Evolutionary conservation across 208 protist genomes (phyloP).

Genomic region (Crithidia sp.): DNA sequence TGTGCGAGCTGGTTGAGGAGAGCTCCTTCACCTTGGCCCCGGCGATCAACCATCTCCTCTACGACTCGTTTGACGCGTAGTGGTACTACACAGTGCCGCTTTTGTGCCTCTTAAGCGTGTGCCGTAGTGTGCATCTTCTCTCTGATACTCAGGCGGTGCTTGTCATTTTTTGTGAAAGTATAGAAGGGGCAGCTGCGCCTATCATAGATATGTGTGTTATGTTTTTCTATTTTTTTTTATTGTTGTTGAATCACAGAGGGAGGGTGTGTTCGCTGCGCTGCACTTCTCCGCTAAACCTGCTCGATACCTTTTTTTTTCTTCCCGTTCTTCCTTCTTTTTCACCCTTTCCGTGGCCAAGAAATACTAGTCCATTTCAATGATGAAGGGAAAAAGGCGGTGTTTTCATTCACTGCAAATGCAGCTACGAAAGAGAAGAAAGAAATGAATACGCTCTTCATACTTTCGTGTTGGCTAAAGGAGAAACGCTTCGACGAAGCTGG

Average conservation of each 20-base stretch:
- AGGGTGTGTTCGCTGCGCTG: neutral
- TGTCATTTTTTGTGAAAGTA: neutral
- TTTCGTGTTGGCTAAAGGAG: too few species aligned
- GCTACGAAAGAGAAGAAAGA: too few species aligned
- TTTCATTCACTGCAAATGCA: too few species aligned
- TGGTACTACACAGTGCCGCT: neutral
- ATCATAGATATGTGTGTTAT: neutral
- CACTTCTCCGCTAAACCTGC: slow-evolving; percentile 6
- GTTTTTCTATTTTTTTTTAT: neutral
- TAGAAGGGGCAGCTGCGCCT: too few species aligned
- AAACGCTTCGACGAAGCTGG: too few species aligned
- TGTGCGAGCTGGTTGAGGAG: slow-evolving; percentile 86
- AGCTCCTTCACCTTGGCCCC: slow-evolving; percentile 57
- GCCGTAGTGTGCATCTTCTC: too few species aligned
- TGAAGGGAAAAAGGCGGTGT: too few species aligned
- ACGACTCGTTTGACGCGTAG: slow-evolving; percentile 57
- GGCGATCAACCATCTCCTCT: slow-evolving; percentile 72
- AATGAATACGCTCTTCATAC: too few species aligned
- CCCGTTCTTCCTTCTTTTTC: neutral
- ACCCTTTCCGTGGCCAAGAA: neutral
- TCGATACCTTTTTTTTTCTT: slow-evolving; percentile 10
- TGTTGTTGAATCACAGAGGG: slow-evolving; percentile 4
- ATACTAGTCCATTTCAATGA: too few species aligned
- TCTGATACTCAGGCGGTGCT: too few species aligned
- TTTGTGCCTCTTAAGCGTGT: neutral